phyloP scores from a whole-genome alignment of 2,329 filamentous ascomycete species.

The Fusarium begoniae region DNA sequence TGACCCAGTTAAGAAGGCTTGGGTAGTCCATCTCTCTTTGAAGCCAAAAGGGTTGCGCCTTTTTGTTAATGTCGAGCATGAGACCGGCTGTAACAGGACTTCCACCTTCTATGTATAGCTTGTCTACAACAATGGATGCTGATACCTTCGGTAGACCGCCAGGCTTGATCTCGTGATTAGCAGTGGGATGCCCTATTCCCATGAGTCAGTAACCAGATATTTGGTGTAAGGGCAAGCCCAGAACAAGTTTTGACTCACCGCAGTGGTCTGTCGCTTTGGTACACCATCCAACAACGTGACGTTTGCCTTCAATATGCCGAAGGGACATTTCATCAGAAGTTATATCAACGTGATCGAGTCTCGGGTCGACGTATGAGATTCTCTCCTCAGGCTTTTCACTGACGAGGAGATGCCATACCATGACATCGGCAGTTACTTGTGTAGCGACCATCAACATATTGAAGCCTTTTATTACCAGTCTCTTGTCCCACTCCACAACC shows the following conservation, averaged over 20 bases:
- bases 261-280: slow-evolving; percentile 2
- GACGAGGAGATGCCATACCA: slow-evolving; percentile 8
- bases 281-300: slow-evolving; percentile 23
- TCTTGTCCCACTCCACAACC: neutral
- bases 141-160: neutral
- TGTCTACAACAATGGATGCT: neutral
- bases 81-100: neutral
- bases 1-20: slow-evolving; percentile 18
- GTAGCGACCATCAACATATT: slow-evolving; percentile 2
- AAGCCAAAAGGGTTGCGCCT: slow-evolving; percentile 14
- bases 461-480: slow-evolving; percentile 18
- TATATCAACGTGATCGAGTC: neutral
- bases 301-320: neutral
- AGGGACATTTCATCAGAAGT: neutral
- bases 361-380: slow-evolving; percentile 14
- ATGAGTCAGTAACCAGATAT: neutral
- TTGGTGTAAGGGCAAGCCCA: no score
- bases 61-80: slow-evolving; percentile 4
- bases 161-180: neutral
- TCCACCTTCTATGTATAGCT: slow-evolving; percentile 15
- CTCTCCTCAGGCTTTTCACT: neutral
- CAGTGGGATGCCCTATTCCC: neutral
- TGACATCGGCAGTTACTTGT: neutral
- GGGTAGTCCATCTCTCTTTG: slow-evolving; percentile 18
- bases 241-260: neutral